Conservation (phyloP, 2,329 filamentous ascomycete species). For the Neopestalotiopsis sp. region DNA sequence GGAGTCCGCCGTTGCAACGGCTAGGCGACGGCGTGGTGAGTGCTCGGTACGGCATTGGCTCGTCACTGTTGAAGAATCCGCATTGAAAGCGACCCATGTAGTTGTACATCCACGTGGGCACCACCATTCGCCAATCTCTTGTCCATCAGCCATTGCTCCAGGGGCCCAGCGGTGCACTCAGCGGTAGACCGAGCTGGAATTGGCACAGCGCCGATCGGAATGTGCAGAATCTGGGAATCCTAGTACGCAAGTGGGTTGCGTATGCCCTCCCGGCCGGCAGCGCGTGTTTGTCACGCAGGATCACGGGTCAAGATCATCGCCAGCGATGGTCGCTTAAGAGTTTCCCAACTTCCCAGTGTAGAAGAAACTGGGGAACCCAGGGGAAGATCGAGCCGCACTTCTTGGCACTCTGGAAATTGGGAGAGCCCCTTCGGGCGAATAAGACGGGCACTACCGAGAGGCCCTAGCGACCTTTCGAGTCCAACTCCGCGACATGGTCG, state of each 20-base stretch:
- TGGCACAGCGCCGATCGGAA: slow-evolving; percentile 6
- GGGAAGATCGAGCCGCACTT: neutral
- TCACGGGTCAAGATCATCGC: neutral
- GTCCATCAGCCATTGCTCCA: neutral
- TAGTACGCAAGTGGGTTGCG: slow-evolving; percentile 3
- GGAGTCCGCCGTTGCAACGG: neutral
- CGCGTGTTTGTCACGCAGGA: neutral
- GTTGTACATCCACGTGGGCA: slow-evolving; percentile 11
- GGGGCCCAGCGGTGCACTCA: neutral
- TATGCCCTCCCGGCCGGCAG: slow-evolving; percentile 2
- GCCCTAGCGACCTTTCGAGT: neutral
- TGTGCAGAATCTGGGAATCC: neutral
- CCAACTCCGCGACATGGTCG: slow-evolving; percentile 3
- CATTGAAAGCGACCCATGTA: neutral
- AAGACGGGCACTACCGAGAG: neutral
- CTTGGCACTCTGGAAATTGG: slow-evolving; percentile 2
- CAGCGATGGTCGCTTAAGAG: neutral
- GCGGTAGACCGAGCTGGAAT: slow-evolving; percentile 1
- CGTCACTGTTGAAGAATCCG: neutral
- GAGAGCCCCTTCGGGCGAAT: neutral
- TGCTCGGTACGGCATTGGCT: slow-evolving; percentile 5
- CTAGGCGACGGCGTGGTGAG: neutral
- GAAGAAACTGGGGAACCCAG: neutral
- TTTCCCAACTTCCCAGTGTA: neutral
- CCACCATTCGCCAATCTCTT: slow-evolving; percentile 9